Evolutionary conservation across 495 filamentous ascomycete genomes (phyloP).

Genomic region (Aspergillus ellipticus): DNA sequence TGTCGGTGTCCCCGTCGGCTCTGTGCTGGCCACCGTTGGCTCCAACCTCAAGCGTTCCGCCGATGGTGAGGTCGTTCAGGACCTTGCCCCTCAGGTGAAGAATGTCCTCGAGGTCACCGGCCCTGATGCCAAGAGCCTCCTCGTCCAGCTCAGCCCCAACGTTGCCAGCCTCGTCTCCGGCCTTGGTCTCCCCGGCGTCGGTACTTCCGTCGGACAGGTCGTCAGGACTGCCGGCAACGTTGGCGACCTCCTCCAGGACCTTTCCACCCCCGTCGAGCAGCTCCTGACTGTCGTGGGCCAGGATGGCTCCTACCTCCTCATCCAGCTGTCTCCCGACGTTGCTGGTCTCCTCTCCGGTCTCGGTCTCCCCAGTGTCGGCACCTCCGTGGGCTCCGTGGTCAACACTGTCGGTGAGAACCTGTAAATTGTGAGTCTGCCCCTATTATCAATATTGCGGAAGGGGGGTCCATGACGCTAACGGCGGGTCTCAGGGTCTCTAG

Average conservation of each 20-base stretch:
- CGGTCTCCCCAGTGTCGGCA: slow-evolving; percentile 31
- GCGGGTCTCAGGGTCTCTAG: not conserved
- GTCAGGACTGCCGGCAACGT: slow-evolving; percentile 28
- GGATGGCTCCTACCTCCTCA: slow-evolving; percentile 32
- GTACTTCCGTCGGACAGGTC: slow-evolving; percentile 26
- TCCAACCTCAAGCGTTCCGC: slow-evolving; percentile 24
- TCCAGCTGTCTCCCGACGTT: slow-evolving; percentile 33
- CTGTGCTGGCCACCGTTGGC: slow-evolving; percentile 30
- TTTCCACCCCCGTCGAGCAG: slow-evolving; percentile 25
- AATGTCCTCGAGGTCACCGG: slow-evolving; percentile 31
- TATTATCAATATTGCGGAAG: not conserved
- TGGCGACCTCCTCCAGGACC: slow-evolving; percentile 37
- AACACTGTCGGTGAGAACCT: slow-evolving; percentile 35
- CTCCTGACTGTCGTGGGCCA: slow-evolving; percentile 33
- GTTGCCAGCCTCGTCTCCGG: slow-evolving; percentile 28
- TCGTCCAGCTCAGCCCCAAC: slow-evolving; percentile 31
- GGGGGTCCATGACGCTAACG: not conserved
- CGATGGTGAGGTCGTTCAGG: slow-evolving; percentile 28
- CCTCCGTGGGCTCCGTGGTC: slow-evolving; percentile 32
- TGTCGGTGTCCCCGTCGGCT: slow-evolving; percentile 26
- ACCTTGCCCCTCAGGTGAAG: slow-evolving; percentile 29
- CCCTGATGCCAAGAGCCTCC: slow-evolving; percentile 29
- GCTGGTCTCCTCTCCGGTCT: slow-evolving; percentile 34
- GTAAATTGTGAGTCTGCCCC: slow-evolving; percentile 17
- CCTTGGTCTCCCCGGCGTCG: slow-evolving; percentile 30